phyloP scores from a whole-genome alignment of 2,329 filamentous ascomycete species.

The Pyrenophora teres region DNA sequence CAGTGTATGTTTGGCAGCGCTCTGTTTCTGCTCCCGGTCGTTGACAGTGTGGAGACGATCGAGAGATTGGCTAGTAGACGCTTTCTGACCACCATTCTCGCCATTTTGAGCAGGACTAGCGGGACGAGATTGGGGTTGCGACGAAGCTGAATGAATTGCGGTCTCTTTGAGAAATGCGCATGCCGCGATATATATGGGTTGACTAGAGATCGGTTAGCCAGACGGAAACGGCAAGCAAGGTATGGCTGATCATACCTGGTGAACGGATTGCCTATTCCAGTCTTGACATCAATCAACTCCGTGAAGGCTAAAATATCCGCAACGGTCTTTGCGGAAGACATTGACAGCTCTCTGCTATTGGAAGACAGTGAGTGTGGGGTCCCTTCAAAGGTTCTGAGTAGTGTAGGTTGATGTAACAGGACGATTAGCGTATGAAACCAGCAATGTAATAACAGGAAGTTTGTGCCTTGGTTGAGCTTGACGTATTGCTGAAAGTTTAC shows the following conservation, averaged over 20 bases:
- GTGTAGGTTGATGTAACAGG: slow-evolving; percentile 79
- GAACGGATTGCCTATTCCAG: slow-evolving; percentile 85
- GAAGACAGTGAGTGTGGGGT: slow-evolving; percentile 73
- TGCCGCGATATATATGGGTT: slow-evolving; percentile 89
- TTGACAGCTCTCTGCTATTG: slow-evolving; percentile 79
- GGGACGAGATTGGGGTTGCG: slow-evolving; percentile 66
- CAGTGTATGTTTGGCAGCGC: slow-evolving; percentile 69
- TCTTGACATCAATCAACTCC: slow-evolving; percentile 82
- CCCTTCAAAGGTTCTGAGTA: slow-evolving; percentile 76
- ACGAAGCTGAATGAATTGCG: slow-evolving; percentile 68
- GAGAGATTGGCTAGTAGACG: slow-evolving; percentile 1
- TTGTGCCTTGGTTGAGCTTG: slow-evolving; percentile 78
- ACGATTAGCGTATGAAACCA: slow-evolving; percentile 91
- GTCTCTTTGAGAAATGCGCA: slow-evolving; percentile 88
- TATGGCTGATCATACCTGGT: slow-evolving; percentile 54
- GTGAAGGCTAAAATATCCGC: slow-evolving; percentile 87
- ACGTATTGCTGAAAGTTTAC: slow-evolving; percentile 86
- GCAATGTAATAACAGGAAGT: slow-evolving; percentile 83
- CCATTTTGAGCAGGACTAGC: slow-evolving; percentile 24
- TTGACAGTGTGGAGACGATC: slow-evolving; percentile 13
- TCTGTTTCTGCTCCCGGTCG: slow-evolving; percentile 47
- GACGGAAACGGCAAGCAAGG: neutral
- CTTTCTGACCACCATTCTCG: slow-evolving; percentile 9
- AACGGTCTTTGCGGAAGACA: slow-evolving; percentile 90
- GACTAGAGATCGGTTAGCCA: slow-evolving; percentile 54